phyloP scores from a whole-genome alignment of 805 yeast species.

The Nakazawaea anatomiae region DNA sequence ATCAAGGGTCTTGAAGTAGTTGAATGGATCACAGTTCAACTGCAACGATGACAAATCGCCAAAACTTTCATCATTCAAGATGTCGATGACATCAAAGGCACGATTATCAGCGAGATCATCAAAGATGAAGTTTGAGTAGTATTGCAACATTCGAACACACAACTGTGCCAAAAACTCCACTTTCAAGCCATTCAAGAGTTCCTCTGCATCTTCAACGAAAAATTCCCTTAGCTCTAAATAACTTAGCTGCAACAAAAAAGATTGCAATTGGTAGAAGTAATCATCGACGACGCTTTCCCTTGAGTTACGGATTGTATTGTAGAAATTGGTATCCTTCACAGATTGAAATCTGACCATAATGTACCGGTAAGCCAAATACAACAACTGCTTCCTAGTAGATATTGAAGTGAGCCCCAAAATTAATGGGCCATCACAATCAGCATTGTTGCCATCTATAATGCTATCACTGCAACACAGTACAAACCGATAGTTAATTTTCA shows the following conservation, averaged over 20 bases:
- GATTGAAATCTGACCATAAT: conserved; percentile 10
- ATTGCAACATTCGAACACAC: background rate
- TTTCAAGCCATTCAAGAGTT: background rate
- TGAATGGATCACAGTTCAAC: background rate
- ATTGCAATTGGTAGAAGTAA: conserved; percentile 13
- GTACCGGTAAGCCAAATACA: conserved; percentile 6
- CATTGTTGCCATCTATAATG: conserved; percentile 4
- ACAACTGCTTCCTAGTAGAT: conserved; percentile 10
- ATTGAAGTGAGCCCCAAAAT: conserved; percentile 15
- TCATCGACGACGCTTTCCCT: conserved; percentile 10
- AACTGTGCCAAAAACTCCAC: background rate
- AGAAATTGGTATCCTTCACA: conserved; percentile 6
- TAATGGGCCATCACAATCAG: background rate
- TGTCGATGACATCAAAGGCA: background rate
- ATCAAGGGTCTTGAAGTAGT: background rate
- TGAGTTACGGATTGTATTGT: conserved; percentile 12
- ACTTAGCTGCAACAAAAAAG: background rate
- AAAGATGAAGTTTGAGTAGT: background rate
- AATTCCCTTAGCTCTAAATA: conserved; percentile 6
- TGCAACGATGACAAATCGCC: background rate
- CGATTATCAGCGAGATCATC: background rate
- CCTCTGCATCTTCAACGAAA: conserved; percentile 1
- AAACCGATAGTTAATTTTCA: conserved; percentile 5
- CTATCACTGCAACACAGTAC: background rate
- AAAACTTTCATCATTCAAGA: background rate